Evolutionary conservation across 768 basidiomycete species (phyloP), one percentile per base, ranked within the genome.

Genomic region (Lentinula lateritia): DNA sequence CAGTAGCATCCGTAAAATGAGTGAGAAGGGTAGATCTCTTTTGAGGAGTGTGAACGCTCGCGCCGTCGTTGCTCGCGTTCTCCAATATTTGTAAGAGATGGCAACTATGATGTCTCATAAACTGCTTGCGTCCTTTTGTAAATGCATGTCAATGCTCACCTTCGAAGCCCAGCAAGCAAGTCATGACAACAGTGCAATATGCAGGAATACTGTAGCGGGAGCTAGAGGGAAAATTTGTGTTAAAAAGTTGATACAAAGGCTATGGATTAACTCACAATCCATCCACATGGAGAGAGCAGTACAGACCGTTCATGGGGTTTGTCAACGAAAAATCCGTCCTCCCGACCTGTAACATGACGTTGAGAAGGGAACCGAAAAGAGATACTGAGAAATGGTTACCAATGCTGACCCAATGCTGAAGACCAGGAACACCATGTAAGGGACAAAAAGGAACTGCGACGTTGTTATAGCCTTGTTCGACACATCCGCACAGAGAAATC

Each of bases 91-190:
- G 9, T 79, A 57, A 10, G 73, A 67, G 43, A 80, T 80, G n/a
- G 74, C 70, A 56, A 72, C 84, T 85, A 28, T 3, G 28, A 28
- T 28, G 62, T 13, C 13, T 12, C 5, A 10, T 34, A 3, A 41
- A 18, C 5, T n/a, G 18, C 12, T 18, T 23, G 6, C 0, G 10
- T 10, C 10, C 7, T 13, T 12, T 32, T 28, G 2, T 7, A 35
- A 28, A 38, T 60, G 52, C 34, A 50, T 6, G 6, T 50, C 36
- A 18, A 48, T 41, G 52, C 62, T 38, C 60, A 84, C 84, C 68
- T 74, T 84, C 82, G 42, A 86, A 73, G 52, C 69, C 59, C 28
- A 81, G 63, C 23, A 83, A 76, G 41, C 80, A 56, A 23, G 69
- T 55, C 60, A 82, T 65, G 3, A 79, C 62, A 41, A 71, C 66